Conservation (phyloP, 1,284 basidiomycete species). For the Anthracocystis walkeri region DNA sequence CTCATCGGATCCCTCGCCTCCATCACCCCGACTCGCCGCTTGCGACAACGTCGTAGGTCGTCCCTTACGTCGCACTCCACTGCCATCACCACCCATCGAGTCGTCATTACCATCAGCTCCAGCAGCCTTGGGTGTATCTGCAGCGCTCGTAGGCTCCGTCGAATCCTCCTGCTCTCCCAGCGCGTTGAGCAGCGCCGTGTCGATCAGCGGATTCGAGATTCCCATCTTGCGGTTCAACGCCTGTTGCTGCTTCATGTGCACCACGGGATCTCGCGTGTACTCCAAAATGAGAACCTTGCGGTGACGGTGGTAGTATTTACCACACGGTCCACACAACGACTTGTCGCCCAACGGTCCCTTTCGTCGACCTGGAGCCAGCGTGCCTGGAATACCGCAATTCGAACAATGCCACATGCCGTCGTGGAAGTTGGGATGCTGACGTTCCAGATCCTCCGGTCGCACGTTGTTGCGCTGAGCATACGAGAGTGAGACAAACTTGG, state of each 20-base stretch:
- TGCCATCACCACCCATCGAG: slow-evolving; percentile 10
- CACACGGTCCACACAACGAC: slow-evolving; percentile 89
- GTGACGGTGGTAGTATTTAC: slow-evolving; percentile 74
- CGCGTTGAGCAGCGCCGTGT: slow-evolving; percentile 45
- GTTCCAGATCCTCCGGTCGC: slow-evolving; percentile 63
- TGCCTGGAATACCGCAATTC: slow-evolving; percentile 67
- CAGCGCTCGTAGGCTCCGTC: slow-evolving; percentile 48
- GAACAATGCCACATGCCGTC: slow-evolving; percentile 68
- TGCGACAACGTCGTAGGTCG: slow-evolving; percentile 27
- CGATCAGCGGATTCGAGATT: slow-evolving; percentile 43
- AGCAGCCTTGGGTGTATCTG: slow-evolving; percentile 45
- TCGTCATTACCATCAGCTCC: slow-evolving; percentile 21
- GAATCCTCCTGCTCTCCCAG: slow-evolving; percentile 41
- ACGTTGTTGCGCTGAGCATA: slow-evolving; percentile 53
- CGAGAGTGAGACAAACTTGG: slow-evolving; percentile 51
- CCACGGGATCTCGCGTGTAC: slow-evolving; percentile 62
- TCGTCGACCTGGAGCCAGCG: slow-evolving; percentile 57
- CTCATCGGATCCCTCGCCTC: slow-evolving; percentile 33
- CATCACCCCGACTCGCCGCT: slow-evolving; percentile 21
- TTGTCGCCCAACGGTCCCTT: slow-evolving; percentile 91
- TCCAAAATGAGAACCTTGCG: slow-evolving; percentile 58
- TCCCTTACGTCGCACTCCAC: slow-evolving; percentile 22
- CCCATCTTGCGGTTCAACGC: slow-evolving; percentile 41
- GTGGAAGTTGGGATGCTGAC: slow-evolving; percentile 66
- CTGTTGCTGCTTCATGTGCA: slow-evolving; percentile 58